phyloP scores from a whole-genome alignment of 371 early-diverging fungal species.

The Saksenaea vasiformis region DNA sequence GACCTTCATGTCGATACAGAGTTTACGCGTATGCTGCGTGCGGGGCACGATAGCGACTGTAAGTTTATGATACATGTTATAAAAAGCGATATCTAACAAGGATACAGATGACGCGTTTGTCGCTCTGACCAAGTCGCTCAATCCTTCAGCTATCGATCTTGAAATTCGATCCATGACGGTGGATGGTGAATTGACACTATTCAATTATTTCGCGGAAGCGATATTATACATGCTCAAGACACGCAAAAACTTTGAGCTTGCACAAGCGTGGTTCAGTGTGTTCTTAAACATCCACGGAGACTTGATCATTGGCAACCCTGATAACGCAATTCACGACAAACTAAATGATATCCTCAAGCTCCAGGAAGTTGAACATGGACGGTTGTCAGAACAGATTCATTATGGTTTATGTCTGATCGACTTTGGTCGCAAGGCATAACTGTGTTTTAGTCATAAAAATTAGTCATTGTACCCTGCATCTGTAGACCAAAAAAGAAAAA shows the following conservation, averaged over 20 bases:
- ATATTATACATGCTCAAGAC: constrained; percentile 59
- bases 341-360: constrained; percentile 46
- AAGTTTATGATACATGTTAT: constrained; percentile 20
- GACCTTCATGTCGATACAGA: constrained; percentile 59
- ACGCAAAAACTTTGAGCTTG: constrained; percentile 84
- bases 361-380: constrained; percentile 60
- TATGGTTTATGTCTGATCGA: constrained; percentile 84
- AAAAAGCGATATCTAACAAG: neutral
- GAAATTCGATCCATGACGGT: constrained; percentile 79
- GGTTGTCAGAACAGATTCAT: constrained; percentile 74
- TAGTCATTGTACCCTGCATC: constrained; percentile 5
- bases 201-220: constrained; percentile 66
- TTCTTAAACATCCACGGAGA: constrained; percentile 82
- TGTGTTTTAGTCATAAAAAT: neutral
- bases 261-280: constrained; percentile 78
- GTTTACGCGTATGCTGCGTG: constrained; percentile 56
- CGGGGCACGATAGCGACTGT: constrained; percentile 57
- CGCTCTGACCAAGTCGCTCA: constrained; percentile 67
- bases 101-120: constrained; percentile 48
- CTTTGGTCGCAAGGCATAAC: constrained; percentile 64
- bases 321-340: constrained; percentile 47
- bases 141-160: constrained; percentile 84
- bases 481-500: constrained; percentile 2
- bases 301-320: constrained; percentile 65
- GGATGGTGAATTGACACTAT: constrained; percentile 56